Evolutionary conservation across 106 monocot species (phyloP).

Genomic region (Dendrobium chrysotoxum): DNA sequence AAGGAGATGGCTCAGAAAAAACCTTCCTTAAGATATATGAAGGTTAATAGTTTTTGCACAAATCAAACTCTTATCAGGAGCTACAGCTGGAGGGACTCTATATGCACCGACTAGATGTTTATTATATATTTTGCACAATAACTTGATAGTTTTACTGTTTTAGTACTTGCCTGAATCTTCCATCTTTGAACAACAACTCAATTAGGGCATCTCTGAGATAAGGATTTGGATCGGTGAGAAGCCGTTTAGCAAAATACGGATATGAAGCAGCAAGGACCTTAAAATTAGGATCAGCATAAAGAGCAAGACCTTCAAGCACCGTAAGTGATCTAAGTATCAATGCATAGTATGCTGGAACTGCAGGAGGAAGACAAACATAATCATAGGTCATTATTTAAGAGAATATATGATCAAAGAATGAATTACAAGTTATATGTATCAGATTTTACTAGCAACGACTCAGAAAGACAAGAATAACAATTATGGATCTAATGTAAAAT

Average conservation of each 20-base stretch:
- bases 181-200: conserved; percentile 97
- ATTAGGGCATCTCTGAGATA: conserved; percentile 99
- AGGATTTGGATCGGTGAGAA: conserved; percentile 97
- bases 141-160: neutral
- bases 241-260: conserved; percentile 99
- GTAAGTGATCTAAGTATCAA: conserved; percentile 97
- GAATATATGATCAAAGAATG: neutral
- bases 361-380: conserved; percentile 6
- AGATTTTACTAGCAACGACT: neutral
- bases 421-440: neutral
- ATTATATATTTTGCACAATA: neutral
- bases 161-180: conserved; percentile 82
- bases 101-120: neutral
- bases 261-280: conserved; percentile 99
- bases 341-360: conserved; percentile 99
- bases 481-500: neutral
- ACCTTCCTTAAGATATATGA: neutral
- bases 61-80: neutral
- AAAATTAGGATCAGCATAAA: conserved; percentile 96
- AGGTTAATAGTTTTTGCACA: neutral
- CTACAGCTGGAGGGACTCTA: neutral
- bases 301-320: conserved; percentile 90
- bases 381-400: neutral
- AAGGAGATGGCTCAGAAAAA: neutral
- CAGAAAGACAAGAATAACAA: neutral